Percentiles rank a stretch among this genome's conserved stretches.
Evolutionary conservation across 2,329 filamentous ascomycete genomes (phyloP).

Genomic region (Plectosphaerella plurivora): DNA sequence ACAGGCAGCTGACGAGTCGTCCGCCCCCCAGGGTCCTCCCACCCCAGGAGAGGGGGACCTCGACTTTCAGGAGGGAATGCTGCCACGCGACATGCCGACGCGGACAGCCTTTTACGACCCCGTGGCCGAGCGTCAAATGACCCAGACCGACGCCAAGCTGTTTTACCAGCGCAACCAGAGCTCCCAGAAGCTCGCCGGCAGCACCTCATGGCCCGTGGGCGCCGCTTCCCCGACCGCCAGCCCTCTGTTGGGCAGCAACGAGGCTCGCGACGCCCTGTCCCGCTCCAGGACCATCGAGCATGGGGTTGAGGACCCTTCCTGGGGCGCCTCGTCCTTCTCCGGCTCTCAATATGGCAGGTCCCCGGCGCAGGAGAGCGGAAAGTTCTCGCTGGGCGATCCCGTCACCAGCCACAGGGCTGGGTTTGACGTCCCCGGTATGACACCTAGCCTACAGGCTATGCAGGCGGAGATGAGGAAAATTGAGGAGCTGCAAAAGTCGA

Average conservation of each 20-base stretch:
- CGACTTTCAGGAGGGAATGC: constrained; percentile 49
- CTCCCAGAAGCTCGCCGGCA: constrained; percentile 39
- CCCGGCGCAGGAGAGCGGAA: not conserved
- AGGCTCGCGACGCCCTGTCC: constrained; percentile 14
- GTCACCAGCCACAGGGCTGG: not conserved
- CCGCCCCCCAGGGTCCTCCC: not conserved
- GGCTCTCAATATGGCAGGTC: constrained; percentile 22
- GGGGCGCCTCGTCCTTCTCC: constrained; percentile 9
- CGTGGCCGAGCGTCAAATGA: constrained; percentile 89
- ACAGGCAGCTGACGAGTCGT: not conserved
- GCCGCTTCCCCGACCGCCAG: constrained; percentile 42
- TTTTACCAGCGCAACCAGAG: constrained; percentile 89
- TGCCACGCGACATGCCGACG: constrained; percentile 55
- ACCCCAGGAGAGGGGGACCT: constrained; percentile 2
- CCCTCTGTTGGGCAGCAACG: constrained; percentile 29
- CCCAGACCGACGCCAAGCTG: constrained; percentile 88
- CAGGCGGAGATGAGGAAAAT: not conserved
- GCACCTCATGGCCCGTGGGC: constrained; percentile 28
- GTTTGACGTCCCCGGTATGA: not conserved
- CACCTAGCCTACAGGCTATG: not conserved
- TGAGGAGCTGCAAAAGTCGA: not conserved
- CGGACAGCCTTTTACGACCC: constrained; percentile 91
- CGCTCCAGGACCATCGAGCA: constrained; percentile 21
- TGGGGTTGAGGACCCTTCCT: constrained; percentile 14
- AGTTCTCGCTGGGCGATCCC: not conserved